Conservation (phyloP, 805 yeast species). For the Jamesozyma hellenica region DNA sequence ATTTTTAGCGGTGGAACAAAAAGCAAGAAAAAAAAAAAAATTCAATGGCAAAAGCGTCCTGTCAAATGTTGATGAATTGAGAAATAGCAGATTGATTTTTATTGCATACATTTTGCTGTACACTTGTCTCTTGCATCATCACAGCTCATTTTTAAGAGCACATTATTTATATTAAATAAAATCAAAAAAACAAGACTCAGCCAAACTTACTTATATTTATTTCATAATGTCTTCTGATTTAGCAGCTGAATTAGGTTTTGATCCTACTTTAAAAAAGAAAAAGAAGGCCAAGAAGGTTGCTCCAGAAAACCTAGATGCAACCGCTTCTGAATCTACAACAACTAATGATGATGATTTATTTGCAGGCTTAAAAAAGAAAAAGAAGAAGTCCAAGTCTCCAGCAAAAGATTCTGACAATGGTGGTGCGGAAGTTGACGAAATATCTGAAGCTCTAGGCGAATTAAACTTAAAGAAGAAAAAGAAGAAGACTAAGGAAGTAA, state of each 20-base stretch:
- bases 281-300: constrained; percentile 54
- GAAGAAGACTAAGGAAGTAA: constrained; percentile 56
- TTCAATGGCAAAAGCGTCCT: no score
- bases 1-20: background rate
- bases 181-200: no score
- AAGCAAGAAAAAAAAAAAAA: background rate
- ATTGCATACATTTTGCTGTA: no score
- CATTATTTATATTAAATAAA: background rate
- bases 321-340: constrained; percentile 24
- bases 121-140: no score
- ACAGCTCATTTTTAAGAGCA: background rate
- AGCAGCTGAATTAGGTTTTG: constrained; percentile 47
- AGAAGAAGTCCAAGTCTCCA: constrained; percentile 54
- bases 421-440: constrained; percentile 29
- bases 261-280: constrained; percentile 67
- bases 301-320: constrained; percentile 32
- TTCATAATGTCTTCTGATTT: constrained; percentile 24
- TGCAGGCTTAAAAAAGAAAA: constrained; percentile 75
- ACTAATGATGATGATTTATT: constrained; percentile 51
- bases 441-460: constrained; percentile 58
- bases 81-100: no score
- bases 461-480: constrained; percentile 72
- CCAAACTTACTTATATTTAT: background rate
- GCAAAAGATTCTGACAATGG: constrained; percentile 22
- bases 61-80: no score